Base-by-base conservation (phyloP, 495 filamentous ascomycete species). In the Trichoderma orchidacearum region DNA sequence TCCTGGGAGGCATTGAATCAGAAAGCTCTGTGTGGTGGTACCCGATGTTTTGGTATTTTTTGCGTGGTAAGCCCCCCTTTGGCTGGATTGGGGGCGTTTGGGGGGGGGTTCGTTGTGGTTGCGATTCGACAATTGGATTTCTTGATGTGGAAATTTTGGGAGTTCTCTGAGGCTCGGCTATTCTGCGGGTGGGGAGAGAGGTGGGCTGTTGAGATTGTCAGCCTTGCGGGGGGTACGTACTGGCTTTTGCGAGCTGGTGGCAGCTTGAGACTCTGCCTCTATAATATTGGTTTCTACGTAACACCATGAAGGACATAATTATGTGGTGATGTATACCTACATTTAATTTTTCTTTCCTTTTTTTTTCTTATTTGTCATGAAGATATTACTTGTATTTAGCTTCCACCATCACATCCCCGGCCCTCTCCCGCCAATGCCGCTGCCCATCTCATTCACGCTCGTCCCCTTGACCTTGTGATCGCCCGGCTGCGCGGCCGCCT, bases 401-500 rank as follows among this genome's bases (percentile, higher is more conserved):
- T n/a, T n/a, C n/a, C 36, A 18, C 21, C 3, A 25, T 25, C 34
- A 12, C 21, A 25, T 36, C 17, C 50, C 36, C 8, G 55, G 41
- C 15, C 41, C 41, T 29, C 56, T 30, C 13, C 72, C 68, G 15
- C 72, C 72, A 62, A 80, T 68, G 30, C 62, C 62, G 60, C 68
- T 71, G 2, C 79, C 78, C 64, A 81, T 64, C 66, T 72, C 60
- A 61, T 75, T 69, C 57, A 75, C 68, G 54, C 51, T 62, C 41
- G 70, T 70, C 28, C 74, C 73, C 66, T 74, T 76, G 3, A 80
- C 18, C 48, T 63, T 75, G 73, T 97, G 93, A 72, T 98, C 93
- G 55, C 68, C 77, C 15, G 92, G 92, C 62, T 96, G 96, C 30
- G 93, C 85, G 15, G 93, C 91, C 18, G 89, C 86, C 78, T 98